A percentile compares a stretch with the other conserved stretches of the same genome.
Conservation (phyloP, 2,329 filamentous ascomycete genomes). For the Periconia macrospinosa region DNA sequence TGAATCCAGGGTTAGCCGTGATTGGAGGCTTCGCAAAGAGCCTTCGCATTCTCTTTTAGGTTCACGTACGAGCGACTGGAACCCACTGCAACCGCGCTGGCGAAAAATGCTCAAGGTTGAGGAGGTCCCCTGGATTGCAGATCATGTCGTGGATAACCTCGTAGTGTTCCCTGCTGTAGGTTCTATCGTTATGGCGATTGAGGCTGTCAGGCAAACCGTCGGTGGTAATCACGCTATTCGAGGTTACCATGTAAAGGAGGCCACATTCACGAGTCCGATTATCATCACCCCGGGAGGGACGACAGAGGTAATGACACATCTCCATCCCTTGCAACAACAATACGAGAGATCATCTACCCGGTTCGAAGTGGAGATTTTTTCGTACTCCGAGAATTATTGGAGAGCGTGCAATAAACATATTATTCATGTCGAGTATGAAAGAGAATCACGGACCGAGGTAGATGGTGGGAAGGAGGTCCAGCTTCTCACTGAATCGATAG, state of each 20-base stretch:
- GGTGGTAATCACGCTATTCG: slow-evolving; percentile 12
- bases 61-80: slow-evolving; percentile 20
- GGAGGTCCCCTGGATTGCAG: slow-evolving; percentile 24
- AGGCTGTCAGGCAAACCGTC: not conserved
- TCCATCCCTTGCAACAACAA: not conserved
- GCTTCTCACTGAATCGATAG: not conserved
- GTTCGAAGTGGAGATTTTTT: slow-evolving; percentile 7
- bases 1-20: slow-evolving; percentile 5
- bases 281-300: not conserved
- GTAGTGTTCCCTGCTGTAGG: slow-evolving; percentile 3
- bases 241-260: slow-evolving; percentile 15
- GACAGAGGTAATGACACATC: not conserved
- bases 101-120: slow-evolving; percentile 14
- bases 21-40: not conserved
- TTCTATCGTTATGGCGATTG: slow-evolving; percentile 1
- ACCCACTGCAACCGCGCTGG: slow-evolving; percentile 17
- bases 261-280: slow-evolving; percentile 8
- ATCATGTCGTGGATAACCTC: slow-evolving; percentile 23
- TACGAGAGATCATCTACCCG: slow-evolving; percentile 3
- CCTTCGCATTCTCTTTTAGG: slow-evolving; percentile 6
- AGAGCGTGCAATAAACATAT: not conserved
- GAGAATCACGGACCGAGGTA: not conserved
- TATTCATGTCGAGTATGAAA: not conserved
- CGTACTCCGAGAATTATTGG: not conserved
- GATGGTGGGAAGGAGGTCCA: not conserved